Evolutionary conservation across 441 rosid genomes (phyloP).

Genomic region (Jatropha podagrica): DNA sequence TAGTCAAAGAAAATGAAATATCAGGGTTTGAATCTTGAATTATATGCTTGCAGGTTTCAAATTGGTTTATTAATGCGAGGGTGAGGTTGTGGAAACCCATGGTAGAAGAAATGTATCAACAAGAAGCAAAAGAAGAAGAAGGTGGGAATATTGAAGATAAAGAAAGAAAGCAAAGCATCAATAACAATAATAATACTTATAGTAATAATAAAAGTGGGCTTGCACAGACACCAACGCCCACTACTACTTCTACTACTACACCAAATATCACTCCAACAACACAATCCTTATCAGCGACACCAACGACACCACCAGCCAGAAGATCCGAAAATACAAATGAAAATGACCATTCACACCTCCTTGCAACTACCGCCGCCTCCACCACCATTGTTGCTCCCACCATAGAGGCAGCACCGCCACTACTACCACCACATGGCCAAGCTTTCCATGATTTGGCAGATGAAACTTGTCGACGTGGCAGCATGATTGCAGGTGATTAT

Average conservation of each 20-base stretch:
- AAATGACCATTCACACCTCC: conserved; percentile 56
- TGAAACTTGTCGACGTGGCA: conserved; percentile 39
- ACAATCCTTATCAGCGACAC: too few species aligned
- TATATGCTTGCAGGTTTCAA: conserved; percentile 47
- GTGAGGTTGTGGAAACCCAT: conserved; percentile 98
- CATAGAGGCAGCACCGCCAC: conserved; percentile 6
- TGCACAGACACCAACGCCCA: conserved; percentile 62
- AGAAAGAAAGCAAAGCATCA: conserved; percentile 32
- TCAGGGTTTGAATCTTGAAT: too few species aligned
- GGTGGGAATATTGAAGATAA: conserved; percentile 26
- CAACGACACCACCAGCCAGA: conserved; percentile 40
- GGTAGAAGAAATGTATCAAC: conserved; percentile 99
- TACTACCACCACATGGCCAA: conserved; percentile 25
- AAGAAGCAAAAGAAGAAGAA: conserved; percentile 58
- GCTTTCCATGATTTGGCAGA: conserved; percentile 37
- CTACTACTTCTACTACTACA: conserved; percentile 21
- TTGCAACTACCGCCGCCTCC: conserved; percentile 28
- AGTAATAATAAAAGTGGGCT: conserved; percentile 25
- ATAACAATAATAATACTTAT: conserved; percentile 24
- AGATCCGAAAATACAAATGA: conserved; percentile 58
- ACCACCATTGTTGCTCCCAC: conserved; percentile 1
- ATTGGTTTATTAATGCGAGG: conserved; percentile 98
- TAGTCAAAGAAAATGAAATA: too few species aligned
- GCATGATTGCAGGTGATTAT: conserved; percentile 37
- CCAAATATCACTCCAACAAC: conserved; percentile 35